Percentiles rank a stretch among this genome's conserved stretches.
phyloP scores from a whole-genome alignment of 345 rosid species.

The Populus tremula region DNA sequence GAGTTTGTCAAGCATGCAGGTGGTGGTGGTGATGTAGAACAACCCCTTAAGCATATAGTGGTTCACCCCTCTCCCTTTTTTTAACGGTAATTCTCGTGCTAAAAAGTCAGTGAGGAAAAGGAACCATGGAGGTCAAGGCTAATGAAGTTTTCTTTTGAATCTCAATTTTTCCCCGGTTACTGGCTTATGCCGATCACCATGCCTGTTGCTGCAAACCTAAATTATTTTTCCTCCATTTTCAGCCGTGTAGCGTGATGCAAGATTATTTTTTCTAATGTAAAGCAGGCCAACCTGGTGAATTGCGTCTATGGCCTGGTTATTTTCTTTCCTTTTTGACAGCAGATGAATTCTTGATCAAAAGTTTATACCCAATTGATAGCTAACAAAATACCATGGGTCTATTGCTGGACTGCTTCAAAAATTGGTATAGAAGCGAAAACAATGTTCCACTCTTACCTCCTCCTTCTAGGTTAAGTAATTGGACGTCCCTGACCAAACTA shows the following conservation, averaged over 20 bases:
- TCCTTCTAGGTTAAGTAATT: background rate
- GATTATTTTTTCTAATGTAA: background rate
- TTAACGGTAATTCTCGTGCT: slow-evolving; percentile 8
- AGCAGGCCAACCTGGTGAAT: background rate
- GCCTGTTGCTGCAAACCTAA: background rate
- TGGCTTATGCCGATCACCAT: background rate
- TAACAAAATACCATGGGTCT: background rate
- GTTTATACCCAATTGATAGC: background rate
- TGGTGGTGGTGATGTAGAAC: slow-evolving; percentile 26
- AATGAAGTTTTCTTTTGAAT: background rate
- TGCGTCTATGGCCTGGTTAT: background rate
- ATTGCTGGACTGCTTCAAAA: background rate
- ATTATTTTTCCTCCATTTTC: background rate
- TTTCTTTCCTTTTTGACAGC: background rate
- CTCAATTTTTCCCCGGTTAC: background rate
- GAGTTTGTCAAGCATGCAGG: slow-evolving; percentile 32
- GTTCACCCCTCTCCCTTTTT: slow-evolving; percentile 34
- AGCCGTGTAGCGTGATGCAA: background rate
- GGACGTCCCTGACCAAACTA: no score
- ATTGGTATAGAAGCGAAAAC: background rate
- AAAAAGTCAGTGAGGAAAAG: background rate
- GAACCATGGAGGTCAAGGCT: slow-evolving; percentile 1
- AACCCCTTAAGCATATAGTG: slow-evolving; percentile 33
- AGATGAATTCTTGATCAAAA: background rate
- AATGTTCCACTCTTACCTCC: background rate